Evolutionary conservation across 1,284 basidiomycete genomes (phyloP).

Genomic region (Lentinus polychrous): DNA sequence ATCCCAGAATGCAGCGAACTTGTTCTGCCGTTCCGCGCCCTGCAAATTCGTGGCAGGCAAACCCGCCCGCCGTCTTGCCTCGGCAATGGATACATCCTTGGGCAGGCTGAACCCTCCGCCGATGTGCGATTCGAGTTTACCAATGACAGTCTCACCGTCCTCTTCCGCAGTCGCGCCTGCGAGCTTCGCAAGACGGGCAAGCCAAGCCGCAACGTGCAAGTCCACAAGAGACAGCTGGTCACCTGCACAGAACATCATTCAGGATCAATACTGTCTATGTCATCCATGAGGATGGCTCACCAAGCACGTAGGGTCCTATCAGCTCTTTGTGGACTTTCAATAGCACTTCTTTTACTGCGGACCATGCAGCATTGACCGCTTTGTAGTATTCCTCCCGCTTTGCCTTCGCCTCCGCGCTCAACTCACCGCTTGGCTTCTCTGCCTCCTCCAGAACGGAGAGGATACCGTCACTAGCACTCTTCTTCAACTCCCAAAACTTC

Average conservation of each 20-base stretch:
- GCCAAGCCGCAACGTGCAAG: slow-evolving; percentile 75
- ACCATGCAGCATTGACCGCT: slow-evolving; percentile 34
- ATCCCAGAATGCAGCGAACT: slow-evolving; percentile 62
- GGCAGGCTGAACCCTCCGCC: slow-evolving; percentile 39
- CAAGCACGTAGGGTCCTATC: slow-evolving; percentile 67
- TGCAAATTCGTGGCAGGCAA: slow-evolving; percentile 17
- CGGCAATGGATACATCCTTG: slow-evolving; percentile 32
- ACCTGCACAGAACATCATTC: slow-evolving; percentile 32
- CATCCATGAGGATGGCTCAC: slow-evolving; percentile 27
- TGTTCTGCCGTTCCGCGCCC: slow-evolving; percentile 29
- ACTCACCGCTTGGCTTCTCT: slow-evolving; percentile 32
- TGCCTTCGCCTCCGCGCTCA: slow-evolving; percentile 24
- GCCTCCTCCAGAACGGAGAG: slow-evolving; percentile 40
- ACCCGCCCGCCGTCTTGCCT: slow-evolving; percentile 25
- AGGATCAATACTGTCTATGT: background rate
- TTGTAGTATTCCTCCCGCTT: slow-evolving; percentile 30
- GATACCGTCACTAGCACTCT: slow-evolving; percentile 36
- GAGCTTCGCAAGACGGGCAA: slow-evolving; percentile 55
- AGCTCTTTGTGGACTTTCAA: slow-evolving; percentile 49
- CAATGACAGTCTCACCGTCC: slow-evolving; percentile 41
- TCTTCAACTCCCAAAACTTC: slow-evolving; percentile 49
- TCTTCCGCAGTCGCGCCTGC: slow-evolving; percentile 44
- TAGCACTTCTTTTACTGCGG: slow-evolving; percentile 37
- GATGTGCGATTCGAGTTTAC: slow-evolving; percentile 44
- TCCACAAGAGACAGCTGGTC: slow-evolving; percentile 79